Evolutionary conservation across 2,329 filamentous ascomycete genomes (phyloP), one percentile per base, ranked within the genome.

Genomic region (Aspergillus alliaceus): DNA sequence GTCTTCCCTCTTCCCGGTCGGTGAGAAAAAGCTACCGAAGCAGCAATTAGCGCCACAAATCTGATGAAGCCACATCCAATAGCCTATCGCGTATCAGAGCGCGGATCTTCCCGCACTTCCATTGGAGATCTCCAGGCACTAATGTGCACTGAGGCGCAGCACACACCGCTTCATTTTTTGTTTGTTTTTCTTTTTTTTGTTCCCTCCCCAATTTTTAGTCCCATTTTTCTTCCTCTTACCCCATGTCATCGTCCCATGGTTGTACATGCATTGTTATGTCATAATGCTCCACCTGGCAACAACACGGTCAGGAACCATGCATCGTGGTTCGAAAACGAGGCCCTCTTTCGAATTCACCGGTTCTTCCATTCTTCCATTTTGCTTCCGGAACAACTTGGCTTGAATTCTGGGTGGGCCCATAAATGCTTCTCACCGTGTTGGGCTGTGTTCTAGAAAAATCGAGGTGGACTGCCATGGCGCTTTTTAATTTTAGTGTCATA

Each of bases 61-160:
- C n/a, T n/a, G 31, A 51, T 47, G 51, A 39, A 66, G 64, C 64
- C 64, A 66, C 64, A 63, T 8, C 24, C 18, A 35, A 46, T 15
- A 61, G 51, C 63, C 58, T 59, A 64, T 64, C 50, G 56, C 53
- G 52, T 58, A 55, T 44, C 40, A 56, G 49, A 31, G 42, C 53
- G 61, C 58, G 63, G 61, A 63, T 61, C 58, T 57, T 52, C 50
- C 58, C 51, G 54, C 22, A 9, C 31, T 57, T 37, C 57, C 51
- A 65, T 65, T 65, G 61, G 63, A 27, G 63, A 58, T 59, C 54
- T 25, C 32, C 18, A 37, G 42, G 24, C 50, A 52, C 59, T 58
- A 59, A 35, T 42, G 51, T 34, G 39, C 32, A 51, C 48, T 52
- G 59, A 59, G 64, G 64, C 64, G 60, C 62, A 64, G 64, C 44